Base-by-base conservation (phyloP, 768 basidiomycete genomes). In the Macrolepiota dolichaula region DNA sequence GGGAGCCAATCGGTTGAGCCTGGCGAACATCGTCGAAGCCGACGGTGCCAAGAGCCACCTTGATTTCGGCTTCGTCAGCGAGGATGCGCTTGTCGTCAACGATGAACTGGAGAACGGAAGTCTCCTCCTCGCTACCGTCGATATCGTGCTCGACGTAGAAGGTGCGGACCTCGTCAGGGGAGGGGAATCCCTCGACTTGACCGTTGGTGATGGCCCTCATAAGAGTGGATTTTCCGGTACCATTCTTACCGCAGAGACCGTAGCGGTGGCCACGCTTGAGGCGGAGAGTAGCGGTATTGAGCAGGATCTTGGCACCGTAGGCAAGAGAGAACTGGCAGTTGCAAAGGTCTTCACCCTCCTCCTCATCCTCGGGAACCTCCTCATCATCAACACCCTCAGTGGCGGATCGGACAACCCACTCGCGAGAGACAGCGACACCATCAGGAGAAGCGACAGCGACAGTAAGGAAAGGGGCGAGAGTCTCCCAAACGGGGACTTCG, bases 91-190 rank as follows among this genome's bases (percentile, higher is more conserved):
- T 87, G 78, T 97, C 96, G 61, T 77, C 71, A 64, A 93, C 71
- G 66, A 97, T 95, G 80, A 95, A 97, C 74, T 92, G 78, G 61
- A 95, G 83, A 62, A 97, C 91, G 47, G 94, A 88, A 57, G 90
- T 97, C 15, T 92, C 91, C 63, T 85, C 96, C 76, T 97, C 96
- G 72, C 86, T 90, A 52, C 96, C 96, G 70, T 98, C 96, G 66
- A 98, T 97, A 74, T 98, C 96, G 83, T 98, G 96, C 83, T 96
- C 96, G 73, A 98, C 96, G 78, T 97, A 98, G 88, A 96, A 98
- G 64, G 96, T 98, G 74, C 96, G 94, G 73, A 98, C 96, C 72
- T 95, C 90, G 56, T 96, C 92, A 59, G 94, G 93, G 19, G 95
- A 96, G 12, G 96, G 96, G 90, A 98, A 98, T 68, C 96, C 96